Evolutionary conservation across 305 asterid species (phyloP), one percentile per base, ranked within the genome.

Genomic region (Plantago coronopus): DNA sequence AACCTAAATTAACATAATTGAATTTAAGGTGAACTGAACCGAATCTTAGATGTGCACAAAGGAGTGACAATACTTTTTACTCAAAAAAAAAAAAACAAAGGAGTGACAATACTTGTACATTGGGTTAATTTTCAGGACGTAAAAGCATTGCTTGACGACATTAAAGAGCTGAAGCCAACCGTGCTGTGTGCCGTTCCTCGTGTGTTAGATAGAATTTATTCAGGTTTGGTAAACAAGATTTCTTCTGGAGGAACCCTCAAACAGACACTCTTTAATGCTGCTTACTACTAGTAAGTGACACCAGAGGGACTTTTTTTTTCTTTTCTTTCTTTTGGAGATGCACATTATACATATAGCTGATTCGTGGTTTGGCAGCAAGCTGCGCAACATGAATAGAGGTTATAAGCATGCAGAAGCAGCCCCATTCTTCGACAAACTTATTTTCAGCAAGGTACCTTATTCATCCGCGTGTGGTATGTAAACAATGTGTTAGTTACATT

Each of bases 341-440:
- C 9, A 16, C 23, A 31, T 9, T 22, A 3, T 43, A 31, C 38
- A 4, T 31, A 31, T 31, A 31, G 7, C 38, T 31, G 7, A 38
- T 38, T 38, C 2, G 1, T 46, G 21, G 64, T 74, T 51, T 46
- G 64, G 78, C 89, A 86, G 96, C 86, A 89, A 86, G 81, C 38
- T 84, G 62, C 78, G 60, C 31, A 70, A 82, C 81, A 84, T 86
- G 94, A 76, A 63, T 18, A 81, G 69, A 68, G 96, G 95, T 63
- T 84, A 74, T 54, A 89, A 76, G 74, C 96, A 86, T 37, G 57
- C n/a, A 31, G 95, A 86, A 25, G 96, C 95, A 66, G 87, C 96
- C 51, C 96, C 96, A 4, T 54, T 42, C 9, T 54, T 82, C 12
- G 95, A 86, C 79, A 86, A 79, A 73, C 76, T 84, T 54, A 72